Conservation (phyloP, 495 filamentous ascomycete species). For the Lepidopterella palustris region DNA sequence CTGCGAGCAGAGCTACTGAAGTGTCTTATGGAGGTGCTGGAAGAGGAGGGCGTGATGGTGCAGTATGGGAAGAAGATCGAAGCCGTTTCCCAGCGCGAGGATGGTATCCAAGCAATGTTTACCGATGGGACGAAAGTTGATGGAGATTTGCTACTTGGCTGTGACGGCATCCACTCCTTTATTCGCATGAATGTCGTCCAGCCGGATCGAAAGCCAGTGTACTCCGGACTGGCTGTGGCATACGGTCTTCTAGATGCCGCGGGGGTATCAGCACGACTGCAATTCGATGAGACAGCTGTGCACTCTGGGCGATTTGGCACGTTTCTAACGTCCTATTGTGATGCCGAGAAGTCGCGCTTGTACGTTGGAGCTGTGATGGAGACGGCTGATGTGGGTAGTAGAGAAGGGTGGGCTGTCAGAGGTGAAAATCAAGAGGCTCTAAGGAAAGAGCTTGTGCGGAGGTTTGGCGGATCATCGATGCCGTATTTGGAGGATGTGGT, state of each 20-base stretch:
- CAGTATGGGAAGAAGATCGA: constrained; percentile 17
- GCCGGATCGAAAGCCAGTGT: constrained; percentile 19
- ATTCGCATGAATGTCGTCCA: constrained; percentile 20
- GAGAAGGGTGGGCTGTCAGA: constrained; percentile 18
- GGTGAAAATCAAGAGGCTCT: constrained; percentile 14
- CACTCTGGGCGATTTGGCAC: constrained; percentile 11
- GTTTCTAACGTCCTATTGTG: constrained; percentile 6
- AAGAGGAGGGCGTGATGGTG: constrained; percentile 12
- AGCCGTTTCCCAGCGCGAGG: neutral
- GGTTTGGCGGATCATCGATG: constrained; percentile 9
- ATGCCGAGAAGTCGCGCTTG: constrained; percentile 5
- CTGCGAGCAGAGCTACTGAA: constrained; percentile 13
- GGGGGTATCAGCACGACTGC: neutral
- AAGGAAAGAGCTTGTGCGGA: constrained; percentile 12
- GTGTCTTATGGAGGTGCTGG: constrained; percentile 8
- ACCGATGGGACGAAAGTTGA: constrained; percentile 5
- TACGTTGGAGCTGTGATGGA: constrained; percentile 17
- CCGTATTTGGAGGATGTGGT: constrained; percentile 8
- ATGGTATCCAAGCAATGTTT: constrained; percentile 9
- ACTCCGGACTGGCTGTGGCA: constrained; percentile 17
- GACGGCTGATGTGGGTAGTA: constrained; percentile 12
- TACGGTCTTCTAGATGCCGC: constrained; percentile 13
- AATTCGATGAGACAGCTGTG: constrained; percentile 11
- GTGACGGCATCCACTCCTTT: constrained; percentile 24
- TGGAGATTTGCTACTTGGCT: constrained; percentile 22